These are phyloP conservation scores for Diaporthe sp. DNA, from an alignment of 2,329 filamentous ascomycete genomes.

Conservation along the genomic window DNA sequence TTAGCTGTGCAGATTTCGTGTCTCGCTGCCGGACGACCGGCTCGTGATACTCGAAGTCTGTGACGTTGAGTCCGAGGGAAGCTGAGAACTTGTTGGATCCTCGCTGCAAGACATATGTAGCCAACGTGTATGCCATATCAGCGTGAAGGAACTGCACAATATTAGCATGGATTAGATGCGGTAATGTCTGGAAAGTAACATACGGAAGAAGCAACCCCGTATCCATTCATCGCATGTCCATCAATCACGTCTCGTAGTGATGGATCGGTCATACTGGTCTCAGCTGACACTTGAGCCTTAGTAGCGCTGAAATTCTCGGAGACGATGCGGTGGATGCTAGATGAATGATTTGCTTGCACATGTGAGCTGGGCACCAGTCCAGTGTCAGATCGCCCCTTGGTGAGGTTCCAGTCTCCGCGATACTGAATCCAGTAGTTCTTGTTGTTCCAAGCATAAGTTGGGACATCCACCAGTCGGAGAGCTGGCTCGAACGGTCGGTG, in stretches of 20 bases:
- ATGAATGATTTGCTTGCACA: not conserved
- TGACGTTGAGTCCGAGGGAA: not conserved
- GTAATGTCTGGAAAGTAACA: not conserved
- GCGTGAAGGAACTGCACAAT: constrained; percentile 8
- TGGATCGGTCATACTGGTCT: constrained; percentile 2
- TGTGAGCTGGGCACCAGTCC: too few species aligned
- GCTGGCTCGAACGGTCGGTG: constrained; percentile 22
- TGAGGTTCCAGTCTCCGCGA: constrained; percentile 12
- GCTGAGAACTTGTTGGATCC: not conserved
- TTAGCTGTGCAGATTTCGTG: not conserved
- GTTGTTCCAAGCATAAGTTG: constrained; percentile 26
- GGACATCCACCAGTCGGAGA: not conserved
- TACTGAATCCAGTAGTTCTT: constrained; percentile 24
- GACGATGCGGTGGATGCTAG: constrained; percentile 10
- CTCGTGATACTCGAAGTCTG: constrained; percentile 28
- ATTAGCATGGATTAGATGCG: not conserved
- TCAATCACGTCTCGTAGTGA: not conserved
- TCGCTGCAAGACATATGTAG: not conserved
- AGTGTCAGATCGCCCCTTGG: not conserved
- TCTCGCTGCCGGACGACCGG: constrained; percentile 6
- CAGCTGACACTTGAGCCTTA: not conserved
- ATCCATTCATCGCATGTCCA: constrained; percentile 3
- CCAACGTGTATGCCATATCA: constrained; percentile 17
- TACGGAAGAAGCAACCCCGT: constrained; percentile 16
- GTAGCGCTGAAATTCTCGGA: not conserved